A percentile compares a stretch with the other conserved stretches of the same genome.
phyloP scores from a whole-genome alignment of 352 stramenopile genomes.

The Elongisporangium prolatum region DNA sequence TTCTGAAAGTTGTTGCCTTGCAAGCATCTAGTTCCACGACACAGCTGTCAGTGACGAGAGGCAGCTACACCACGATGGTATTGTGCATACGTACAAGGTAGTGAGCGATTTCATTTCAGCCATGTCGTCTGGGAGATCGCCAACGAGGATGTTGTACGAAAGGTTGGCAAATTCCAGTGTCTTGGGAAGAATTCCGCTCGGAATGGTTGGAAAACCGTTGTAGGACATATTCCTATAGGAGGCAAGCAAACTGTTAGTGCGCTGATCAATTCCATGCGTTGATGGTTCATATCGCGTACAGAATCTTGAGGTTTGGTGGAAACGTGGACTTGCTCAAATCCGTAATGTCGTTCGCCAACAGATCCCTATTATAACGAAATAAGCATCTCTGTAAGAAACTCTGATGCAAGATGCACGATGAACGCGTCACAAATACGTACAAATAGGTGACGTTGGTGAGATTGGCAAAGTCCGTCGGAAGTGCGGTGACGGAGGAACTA shows the following conservation, averaged over 20 bases:
- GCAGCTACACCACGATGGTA: no score
- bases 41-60: neutral
- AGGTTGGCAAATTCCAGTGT: conserved; percentile 14
- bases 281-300: conserved; percentile 3
- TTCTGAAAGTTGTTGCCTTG: conserved; percentile 8
- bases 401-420: neutral
- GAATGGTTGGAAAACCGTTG: neutral
- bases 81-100: conserved; percentile 12
- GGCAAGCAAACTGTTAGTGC: neutral
- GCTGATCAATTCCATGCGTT: neutral
- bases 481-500: conserved; percentile 9
- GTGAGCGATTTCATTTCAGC: conserved; percentile 10
- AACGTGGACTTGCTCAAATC: conserved; percentile 6
- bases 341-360: conserved; percentile 8
- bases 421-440: conserved; percentile 3
- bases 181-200: conserved; percentile 12
- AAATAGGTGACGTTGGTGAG: conserved; percentile 17
- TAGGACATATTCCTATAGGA: neutral
- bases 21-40: conserved; percentile 4
- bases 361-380: conserved; percentile 6
- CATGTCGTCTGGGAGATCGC: conserved; percentile 8
- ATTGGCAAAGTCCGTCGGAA: conserved; percentile 17
- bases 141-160: conserved; percentile 6
- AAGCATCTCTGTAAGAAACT: neutral
- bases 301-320: conserved; percentile 14